A percentile compares a stretch with the other conserved stretches of the same genome.
Conservation (phyloP, 2,329 filamentous ascomycete genomes). For the Colletotrichum tamarilloi region DNA sequence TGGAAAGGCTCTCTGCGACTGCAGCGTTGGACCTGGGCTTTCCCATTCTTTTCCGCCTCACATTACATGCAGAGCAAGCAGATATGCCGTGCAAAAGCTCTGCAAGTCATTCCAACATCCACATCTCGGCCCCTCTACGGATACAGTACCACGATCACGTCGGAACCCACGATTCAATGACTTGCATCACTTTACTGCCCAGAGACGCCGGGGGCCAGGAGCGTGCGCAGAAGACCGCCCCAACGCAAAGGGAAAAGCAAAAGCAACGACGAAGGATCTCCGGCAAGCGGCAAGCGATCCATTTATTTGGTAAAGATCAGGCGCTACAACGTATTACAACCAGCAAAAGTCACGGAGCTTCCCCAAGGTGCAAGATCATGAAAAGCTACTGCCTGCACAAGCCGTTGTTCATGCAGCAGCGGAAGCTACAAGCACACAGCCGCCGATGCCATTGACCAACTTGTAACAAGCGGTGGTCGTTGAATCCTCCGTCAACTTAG, state of each 20-base stretch:
- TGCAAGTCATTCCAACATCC: slow-evolving; percentile 17
- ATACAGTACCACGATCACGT: background rate
- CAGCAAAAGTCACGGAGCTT: background rate
- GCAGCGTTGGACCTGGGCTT: background rate
- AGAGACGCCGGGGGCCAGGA: background rate
- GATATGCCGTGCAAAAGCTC: slow-evolving; percentile 7
- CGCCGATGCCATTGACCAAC: background rate
- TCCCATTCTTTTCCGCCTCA: background rate
- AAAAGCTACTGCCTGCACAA: slow-evolving; percentile 10
- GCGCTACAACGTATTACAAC: background rate
- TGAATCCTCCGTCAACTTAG: slow-evolving; percentile 23
- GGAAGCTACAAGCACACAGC: background rate
- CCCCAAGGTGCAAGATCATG: background rate
- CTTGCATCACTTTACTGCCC: slow-evolving; percentile 12
- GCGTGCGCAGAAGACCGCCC: slow-evolving; percentile 10
- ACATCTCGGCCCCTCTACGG: background rate
- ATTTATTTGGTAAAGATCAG: background rate
- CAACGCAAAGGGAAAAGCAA: background rate
- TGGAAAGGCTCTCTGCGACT: too few species aligned
- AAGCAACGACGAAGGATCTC: slow-evolving; percentile 13
- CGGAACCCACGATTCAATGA: slow-evolving; percentile 6
- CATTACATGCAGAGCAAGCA: background rate
- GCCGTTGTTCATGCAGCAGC: slow-evolving; percentile 1
- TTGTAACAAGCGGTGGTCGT: background rate
- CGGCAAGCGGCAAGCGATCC: slow-evolving; percentile 13